Percentiles rank a stretch among this genome's conserved stretches.
phyloP scores from a whole-genome alignment of 2,329 filamentous ascomycete genomes.

The Dactylonectria macrodidyma region DNA sequence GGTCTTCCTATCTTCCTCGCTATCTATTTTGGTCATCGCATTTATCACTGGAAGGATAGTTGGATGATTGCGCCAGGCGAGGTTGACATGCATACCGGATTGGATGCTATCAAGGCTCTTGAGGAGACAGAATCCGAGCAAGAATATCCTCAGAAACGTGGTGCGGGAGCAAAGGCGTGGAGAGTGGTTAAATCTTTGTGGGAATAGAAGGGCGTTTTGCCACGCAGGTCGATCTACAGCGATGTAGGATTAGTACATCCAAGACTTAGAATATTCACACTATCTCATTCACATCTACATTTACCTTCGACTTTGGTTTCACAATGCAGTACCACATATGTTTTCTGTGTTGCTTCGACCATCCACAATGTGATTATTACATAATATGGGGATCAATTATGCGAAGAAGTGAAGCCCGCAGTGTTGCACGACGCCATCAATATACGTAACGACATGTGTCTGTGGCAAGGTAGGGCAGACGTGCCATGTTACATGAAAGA shows the following conservation, averaged over 20 bases:
- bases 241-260: neutral
- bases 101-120: conserved; percentile 14
- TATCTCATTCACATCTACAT: neutral
- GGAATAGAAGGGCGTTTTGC: neutral
- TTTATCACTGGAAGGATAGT: conserved; percentile 14
- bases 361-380: too few species aligned
- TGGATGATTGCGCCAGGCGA: conserved; percentile 15
- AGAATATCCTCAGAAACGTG: conserved; percentile 4
- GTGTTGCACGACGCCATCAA: too few species aligned
- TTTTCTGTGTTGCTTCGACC: too few species aligned
- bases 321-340: neutral
- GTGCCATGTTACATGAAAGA: too few species aligned
- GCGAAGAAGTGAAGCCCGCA: too few species aligned
- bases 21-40: conserved; percentile 58
- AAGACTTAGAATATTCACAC: neutral
- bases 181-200: conserved; percentile 12
- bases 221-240: neutral
- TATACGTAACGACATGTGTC: too few species aligned
- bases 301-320: neutral
- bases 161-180: conserved; percentile 9
- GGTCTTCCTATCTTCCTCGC: conserved; percentile 73
- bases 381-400: too few species aligned
- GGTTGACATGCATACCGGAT: conserved; percentile 18
- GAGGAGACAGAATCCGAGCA: conserved; percentile 9
- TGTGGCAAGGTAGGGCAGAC: too few species aligned